Conservation (phyloP, 2,329 filamentous ascomycete species). For the Aspergillus flavus region DNA sequence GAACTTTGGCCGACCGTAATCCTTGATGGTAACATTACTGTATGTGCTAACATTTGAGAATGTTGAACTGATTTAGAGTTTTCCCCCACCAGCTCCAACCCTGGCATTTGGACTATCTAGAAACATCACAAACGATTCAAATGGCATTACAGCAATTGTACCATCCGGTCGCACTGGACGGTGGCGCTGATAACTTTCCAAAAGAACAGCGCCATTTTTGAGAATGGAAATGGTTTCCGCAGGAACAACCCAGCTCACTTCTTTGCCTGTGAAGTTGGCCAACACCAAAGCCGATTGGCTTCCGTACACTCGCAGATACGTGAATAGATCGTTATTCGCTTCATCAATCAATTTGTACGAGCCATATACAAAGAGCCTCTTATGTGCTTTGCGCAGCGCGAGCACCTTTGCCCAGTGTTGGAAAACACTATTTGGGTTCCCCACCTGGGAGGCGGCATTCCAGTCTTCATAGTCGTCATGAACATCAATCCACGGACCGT, state of each 20-base stretch:
- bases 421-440: not conserved
- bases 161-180: not conserved
- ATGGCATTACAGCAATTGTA: not conserved
- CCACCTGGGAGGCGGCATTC: constrained; percentile 54
- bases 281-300: not conserved
- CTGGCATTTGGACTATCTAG: not conserved
- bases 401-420: not conserved
- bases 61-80: not conserved
- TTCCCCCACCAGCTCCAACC: not conserved
- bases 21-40: not conserved
- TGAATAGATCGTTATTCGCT: not conserved
- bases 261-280: not conserved
- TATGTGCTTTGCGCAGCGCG: not conserved
- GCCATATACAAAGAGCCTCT: not conserved
- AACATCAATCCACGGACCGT: constrained; percentile 69
- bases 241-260: not conserved
- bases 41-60: not conserved
- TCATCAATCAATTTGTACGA: not conserved
- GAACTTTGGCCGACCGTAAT: not conserved
- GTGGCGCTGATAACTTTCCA: not conserved
- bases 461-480: constrained; percentile 63
- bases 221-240: not conserved
- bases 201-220: not conserved
- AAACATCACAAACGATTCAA: not conserved
- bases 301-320: not conserved